Base-by-base conservation (phyloP, 2,329 filamentous ascomycete species). In the Immersiporthe knoxdaviesiana region DNA sequence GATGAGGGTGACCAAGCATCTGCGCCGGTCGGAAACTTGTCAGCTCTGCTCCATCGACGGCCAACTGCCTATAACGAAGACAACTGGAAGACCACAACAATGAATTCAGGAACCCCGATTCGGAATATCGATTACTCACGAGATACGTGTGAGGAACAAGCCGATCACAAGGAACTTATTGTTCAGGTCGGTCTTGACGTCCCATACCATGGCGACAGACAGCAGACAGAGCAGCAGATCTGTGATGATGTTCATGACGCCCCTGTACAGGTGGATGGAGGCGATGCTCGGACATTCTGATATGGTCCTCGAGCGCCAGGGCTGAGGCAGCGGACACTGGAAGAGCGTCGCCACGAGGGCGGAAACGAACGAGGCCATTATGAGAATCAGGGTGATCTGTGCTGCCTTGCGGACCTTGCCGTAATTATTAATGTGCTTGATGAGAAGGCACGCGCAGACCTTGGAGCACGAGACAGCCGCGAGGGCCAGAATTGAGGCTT, bases 261-360 rank as follows among this genome's bases (percentile, higher is more conserved):
- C 68, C 30, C 68, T 68, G 64, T 70, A 72, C 11, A 72, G 12
- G n/a, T 62, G 63, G 35, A 72, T 64, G 21, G 66, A 7, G 14
- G 61, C 68, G 30, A 37, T 58, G 54, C 63, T 65, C 5, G 68
- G 68, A 44, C 70, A 72, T n/a, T 44, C 24, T 11, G 47, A 59
- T 10, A 41, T 27, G 60, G 24, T 69, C 12, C 8, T 14, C 11
- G 70, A 58, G n/a, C 56, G 59, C 69, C 69, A 72, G 11, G 69
- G 65, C 27, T 16, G 30, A 4, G 69, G 69, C 32, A 71, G 62
- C 75, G 90, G 88, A 88, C 87, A 90, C 27, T 68, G 47, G 47
- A 50, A 24, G 18, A 50, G 21, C 47, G 47, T 50, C 47, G 18
- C 63, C 54, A 72, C 61, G 2, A 67, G 2, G 18, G 27, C 14